Evolutionary conservation across 257 asterid species (phyloP), one percentile per base, ranked within the genome.

Genomic region (Rhazya stricta): DNA sequence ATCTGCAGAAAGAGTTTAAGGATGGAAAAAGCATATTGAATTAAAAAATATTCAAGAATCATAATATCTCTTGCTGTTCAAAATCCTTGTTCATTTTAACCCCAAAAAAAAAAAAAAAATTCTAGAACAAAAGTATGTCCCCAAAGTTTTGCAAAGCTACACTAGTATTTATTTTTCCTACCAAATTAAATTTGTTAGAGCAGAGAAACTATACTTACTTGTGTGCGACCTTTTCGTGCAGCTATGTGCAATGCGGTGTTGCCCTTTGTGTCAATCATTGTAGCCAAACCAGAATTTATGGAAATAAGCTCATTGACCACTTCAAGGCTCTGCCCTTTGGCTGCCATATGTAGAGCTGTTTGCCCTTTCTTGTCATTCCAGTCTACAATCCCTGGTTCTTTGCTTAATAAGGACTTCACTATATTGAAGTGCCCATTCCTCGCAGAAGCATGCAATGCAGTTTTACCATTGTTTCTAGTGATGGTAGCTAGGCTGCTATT

Each of bases 321-420:
- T 29, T 81, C 72, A 56, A 83, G 73, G 56, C 82, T 74, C 27
- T 68, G 88, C 53, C 96, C 97, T 77, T 91, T 91, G 27, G 81
- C 96, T 0, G 96, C 96, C 97, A 91, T 89, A 68, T 91, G 97
- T 79, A 91, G 94, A 74, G 97, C 96, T 0, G 96, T 91, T 67
- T 91, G 96, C 11, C 97, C 96, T 80, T 91, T 91, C 79, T 88
- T 91, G 74, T 91, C 97, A 11, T 76, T 85, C 87, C 97, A 84
- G 13, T 80, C 77, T 9, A 76, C 79, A 5, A 91, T 86, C 37
- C 92, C 85, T 18, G 78, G 87, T 68, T 88, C 94, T 83, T 85
- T 91, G 77, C 86, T 79, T 54, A 89, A 29, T 69, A 91, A 78
- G 80, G 94, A 88, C 71, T 85, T 89, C 77, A 91, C 94, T 39